phyloP scores from a whole-genome alignment of 2,329 filamentous ascomycete species.

The Clarireedia hainanense region DNA sequence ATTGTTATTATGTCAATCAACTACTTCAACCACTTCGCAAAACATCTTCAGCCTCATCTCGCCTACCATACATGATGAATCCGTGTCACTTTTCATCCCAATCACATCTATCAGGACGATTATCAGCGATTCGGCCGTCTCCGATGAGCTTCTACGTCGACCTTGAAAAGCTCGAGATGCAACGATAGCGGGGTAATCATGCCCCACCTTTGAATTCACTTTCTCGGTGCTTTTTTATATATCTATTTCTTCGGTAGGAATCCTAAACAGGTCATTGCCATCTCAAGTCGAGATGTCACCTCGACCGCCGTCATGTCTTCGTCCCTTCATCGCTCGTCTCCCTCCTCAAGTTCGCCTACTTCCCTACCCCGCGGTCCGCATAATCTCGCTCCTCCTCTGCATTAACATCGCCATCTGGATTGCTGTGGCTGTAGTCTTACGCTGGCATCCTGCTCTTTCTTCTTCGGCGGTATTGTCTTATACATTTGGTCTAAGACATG shows the following conservation, averaged over 20 bases:
- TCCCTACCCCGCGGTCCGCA: constrained; percentile 24
- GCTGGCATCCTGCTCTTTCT: constrained; percentile 52
- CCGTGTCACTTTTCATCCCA: too few species aligned
- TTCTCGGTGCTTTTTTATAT: background rate
- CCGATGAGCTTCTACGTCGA: too few species aligned
- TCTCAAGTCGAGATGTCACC: constrained; percentile 1
- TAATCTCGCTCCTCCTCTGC: constrained; percentile 45
- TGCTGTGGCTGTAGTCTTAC: constrained; percentile 43
- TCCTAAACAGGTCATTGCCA: background rate
- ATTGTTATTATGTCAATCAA: too few species aligned
- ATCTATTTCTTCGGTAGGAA: background rate
- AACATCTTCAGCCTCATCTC: too few species aligned
- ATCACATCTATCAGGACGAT: too few species aligned
- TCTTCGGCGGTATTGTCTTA: constrained; percentile 79
- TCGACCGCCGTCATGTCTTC: constrained; percentile 6
- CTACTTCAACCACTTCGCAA: too few species aligned
- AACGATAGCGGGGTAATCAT: background rate
- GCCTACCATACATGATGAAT: too few species aligned
- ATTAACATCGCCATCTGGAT: constrained; percentile 51
- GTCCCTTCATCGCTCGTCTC: constrained; percentile 1
- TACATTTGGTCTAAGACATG: constrained; percentile 82
- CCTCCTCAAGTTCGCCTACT: constrained; percentile 12
- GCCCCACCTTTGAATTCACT: background rate
- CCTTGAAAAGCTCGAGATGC: too few species aligned
- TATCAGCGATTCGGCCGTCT: too few species aligned